Evolutionary conservation across 768 basidiomycete genomes (phyloP), one percentile per base, ranked within the genome.

Genomic region (Collybia mongolica): DNA sequence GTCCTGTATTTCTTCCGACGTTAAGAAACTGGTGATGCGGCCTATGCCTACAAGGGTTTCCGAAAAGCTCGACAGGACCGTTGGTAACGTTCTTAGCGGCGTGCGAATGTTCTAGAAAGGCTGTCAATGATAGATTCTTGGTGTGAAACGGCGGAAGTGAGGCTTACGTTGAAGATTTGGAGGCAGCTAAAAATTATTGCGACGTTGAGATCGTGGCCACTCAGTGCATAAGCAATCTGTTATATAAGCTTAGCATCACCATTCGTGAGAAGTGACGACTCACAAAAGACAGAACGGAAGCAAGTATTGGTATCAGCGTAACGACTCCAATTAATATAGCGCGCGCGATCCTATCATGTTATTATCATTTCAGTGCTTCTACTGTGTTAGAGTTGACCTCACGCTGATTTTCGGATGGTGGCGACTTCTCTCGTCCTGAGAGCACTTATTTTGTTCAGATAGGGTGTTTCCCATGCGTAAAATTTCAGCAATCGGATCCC

Each of bases 401-500:
- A 76, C 74, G 71, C 71, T 20, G 65, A 56, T 55, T 60, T 69
- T 48, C 65, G 60, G 18, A 79, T 61, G 20, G 74, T 66, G 3
- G 56, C 54, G 32, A 77, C 67, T 54, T 79, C 78, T 40, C 65
- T 58, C 19, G 56, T 57, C 18, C 80, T 62, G 46, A 77, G 58
- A 1, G 58, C 59, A 19, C 66, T 67, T 20, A 80, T 75, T 44
- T 72, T 68, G n/a, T 70, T 58, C 1, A 65, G 60, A 55, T 80
- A 82, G 52, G 80, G 79, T 9, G 52, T 49, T 57, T 83, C 82
- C 76, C 81, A 85, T 0, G 79, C 80, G 58, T 82, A 85, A 23
- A 76, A 67, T 64, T 88, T 88, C 56, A 88, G 73, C 3, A 84
- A 70, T 2, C 85, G 76, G 51, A 88, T 84, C 36, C 81, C 82